Base-by-base conservation (phyloP, 78 protist species). In the Dictyostelium purpureum region DNA sequence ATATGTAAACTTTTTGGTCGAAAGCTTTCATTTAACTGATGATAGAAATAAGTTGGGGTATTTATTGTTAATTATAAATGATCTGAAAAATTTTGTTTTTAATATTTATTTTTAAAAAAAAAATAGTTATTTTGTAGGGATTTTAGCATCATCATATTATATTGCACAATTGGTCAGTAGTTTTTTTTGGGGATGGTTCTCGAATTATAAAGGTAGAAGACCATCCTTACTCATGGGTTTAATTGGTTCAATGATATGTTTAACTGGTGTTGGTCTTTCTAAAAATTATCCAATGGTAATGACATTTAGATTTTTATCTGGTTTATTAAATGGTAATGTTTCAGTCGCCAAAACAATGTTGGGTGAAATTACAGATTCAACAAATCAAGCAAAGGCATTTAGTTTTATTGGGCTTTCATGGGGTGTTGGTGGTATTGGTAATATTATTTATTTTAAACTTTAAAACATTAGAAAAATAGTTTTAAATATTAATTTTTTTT, bases 261-360 rank as follows among this genome's bases (percentile, higher is more conserved):
- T 61, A 7, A 16, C 76, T 2, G 37, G 57, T 4, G 74, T 79
- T 80, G 89, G 95, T 5, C 28, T 80, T 21, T 65, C 88, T 37
- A 90, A 52, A 47, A 57, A 56, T 14, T 79, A 70, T 28, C 14
- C 26, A n/a, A n/a, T 71, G 31, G 89, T 88, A 4, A 31, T 79
- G 6, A 38, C 43, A 7, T 74, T 77, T 28, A 57, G 95, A n/a
- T 65, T 90, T 67, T 4, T 56, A 35, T 37, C 78, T 14, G 95
- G 95, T 24, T 57, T 80, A 24, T 26, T 90, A 26, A 90, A 90
- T 85, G 95, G 95, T 38, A 90, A 90, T 49, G 77, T 90, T 31
- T 66, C 77, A 14, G 82, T 73, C n/a, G 61, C 89, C 0, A 90
- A 90, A 24, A 73, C 83, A 24, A 82, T 71, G 82, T 24, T 90